phyloP scores from a whole-genome alignment of 495 filamentous ascomycete genomes.

The Sporormia fimetaria region DNA sequence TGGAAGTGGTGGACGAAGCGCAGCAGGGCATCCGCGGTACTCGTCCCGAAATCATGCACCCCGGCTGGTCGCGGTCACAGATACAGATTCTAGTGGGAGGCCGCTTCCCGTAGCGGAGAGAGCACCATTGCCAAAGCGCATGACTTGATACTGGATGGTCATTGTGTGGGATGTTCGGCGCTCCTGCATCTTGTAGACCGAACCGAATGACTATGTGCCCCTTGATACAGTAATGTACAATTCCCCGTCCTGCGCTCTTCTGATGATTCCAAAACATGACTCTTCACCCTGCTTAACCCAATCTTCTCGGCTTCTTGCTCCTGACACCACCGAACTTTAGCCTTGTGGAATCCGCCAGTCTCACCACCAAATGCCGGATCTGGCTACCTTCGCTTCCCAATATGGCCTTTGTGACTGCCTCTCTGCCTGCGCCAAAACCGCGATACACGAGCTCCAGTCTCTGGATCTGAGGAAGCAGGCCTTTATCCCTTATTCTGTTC shows the following conservation, averaged over 20 bases:
- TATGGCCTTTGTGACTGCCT: slow-evolving; percentile 79
- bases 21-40: slow-evolving; percentile 20
- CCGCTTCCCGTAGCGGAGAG: slow-evolving; percentile 35
- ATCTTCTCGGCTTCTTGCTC: slow-evolving; percentile 64
- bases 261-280: background rate
- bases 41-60: slow-evolving; percentile 24
- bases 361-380: slow-evolving; percentile 56
- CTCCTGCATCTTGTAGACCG: no score
- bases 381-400: slow-evolving; percentile 70
- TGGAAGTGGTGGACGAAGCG: slow-evolving; percentile 26
- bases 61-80: slow-evolving; percentile 24
- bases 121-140: slow-evolving; percentile 31
- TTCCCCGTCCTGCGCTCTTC: background rate
- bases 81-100: slow-evolving; percentile 35
- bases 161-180: no score
- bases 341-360: slow-evolving; percentile 71
- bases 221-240: slow-evolving; percentile 2
- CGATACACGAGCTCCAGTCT: slow-evolving; percentile 66
- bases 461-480: slow-evolving; percentile 47
- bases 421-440: slow-evolving; percentile 74
- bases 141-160: no score
- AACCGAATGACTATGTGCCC: no score
- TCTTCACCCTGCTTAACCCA: slow-evolving; percentile 39
- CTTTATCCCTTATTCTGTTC: slow-evolving; percentile 63
- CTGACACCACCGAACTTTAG: slow-evolving; percentile 94